Base-by-base conservation (phyloP, 495 filamentous ascomycete species). In the Sabuloglossum arenarium region DNA sequence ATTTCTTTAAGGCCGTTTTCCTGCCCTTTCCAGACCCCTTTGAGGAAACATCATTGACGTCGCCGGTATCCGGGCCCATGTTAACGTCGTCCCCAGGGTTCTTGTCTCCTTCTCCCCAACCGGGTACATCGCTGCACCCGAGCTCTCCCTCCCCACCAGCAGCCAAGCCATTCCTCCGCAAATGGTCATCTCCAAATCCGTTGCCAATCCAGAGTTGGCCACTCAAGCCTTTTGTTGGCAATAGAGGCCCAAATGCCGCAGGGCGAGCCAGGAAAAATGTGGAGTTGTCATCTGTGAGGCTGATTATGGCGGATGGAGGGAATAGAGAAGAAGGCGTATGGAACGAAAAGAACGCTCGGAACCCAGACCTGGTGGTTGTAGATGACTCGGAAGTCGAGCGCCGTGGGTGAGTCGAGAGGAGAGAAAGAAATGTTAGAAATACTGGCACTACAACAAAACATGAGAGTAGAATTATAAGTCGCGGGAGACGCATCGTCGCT, bases 121-220 rank as follows among this genome's bases (percentile, higher is more conserved):
- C 88, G 1, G 87, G 86, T n/a, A 95, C 83, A 75, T 97, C 91
- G 60, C 90, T 94, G 67, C 91, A 98, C 25, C 93, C 91, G n/a
- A 96, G 72, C 71, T 98, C 89, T 0, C 90, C 87, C 62, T 88
- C 47, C 11, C 30, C n/a, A 19, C 70, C 74, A 0, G 70, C 64
- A 27, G 67, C 69, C 9, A 72, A 67, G 21, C 80, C 78, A 19
- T 80, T 58, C 53, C 79, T 75, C 28, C 74, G 70, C 27, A 79
- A 64, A 56, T 67, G 74, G 60, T 86, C 84, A 59, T 93, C 88
- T 14, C 81, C 79, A 69, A 94, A 94, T 6, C 87, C 87, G 67
- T 81, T 88, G 11, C 88, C 89, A 50, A 93, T 79, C 88, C 89
- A 94, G 45, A 94, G 66, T 64, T 84, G 85, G 16, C 86, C 87